These are phyloP conservation scores for Trichophyton benhamiae DNA, from an alignment of 2,329 filamentous ascomycete genomes.

Conservation along the genomic window DNA sequence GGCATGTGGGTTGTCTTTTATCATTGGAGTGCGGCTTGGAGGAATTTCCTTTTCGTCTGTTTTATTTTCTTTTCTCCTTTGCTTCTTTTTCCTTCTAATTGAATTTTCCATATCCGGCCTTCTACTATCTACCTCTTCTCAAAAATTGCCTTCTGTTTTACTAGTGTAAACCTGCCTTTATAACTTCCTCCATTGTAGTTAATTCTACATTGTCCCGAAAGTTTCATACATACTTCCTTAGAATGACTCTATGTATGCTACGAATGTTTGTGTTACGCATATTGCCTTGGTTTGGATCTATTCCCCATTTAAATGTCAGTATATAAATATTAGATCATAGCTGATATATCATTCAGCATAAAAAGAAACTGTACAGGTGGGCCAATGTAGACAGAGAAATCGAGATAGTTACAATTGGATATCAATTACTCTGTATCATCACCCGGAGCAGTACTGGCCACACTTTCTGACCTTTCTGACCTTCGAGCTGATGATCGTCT, in stretches of 20 bases:
- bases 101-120: not conserved
- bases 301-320: not conserved
- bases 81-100: not conserved
- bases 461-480: slow-evolving; percentile 6
- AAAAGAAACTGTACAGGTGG: not conserved
- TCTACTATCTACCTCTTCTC: not conserved
- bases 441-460: slow-evolving; percentile 8
- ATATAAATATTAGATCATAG: not conserved
- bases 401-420: not conserved
- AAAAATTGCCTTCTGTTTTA: not conserved
- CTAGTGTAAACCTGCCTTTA: not conserved
- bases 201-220: not conserved
- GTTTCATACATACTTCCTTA: not conserved
- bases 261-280: not conserved
- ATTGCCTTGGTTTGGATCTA: no score
- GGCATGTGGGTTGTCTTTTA: slow-evolving; percentile 11
- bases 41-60: slow-evolving; percentile 8
- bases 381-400: not conserved
- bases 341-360: not conserved
- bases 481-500: slow-evolving; percentile 1
- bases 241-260: not conserved
- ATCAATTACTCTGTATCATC: slow-evolving; percentile 7
- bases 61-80: not conserved
- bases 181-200: not conserved
- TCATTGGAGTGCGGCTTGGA: slow-evolving; percentile 13